Base-by-base conservation (phyloP, 192 early-diverging fungal species). In the Coemansia umbellata region DNA sequence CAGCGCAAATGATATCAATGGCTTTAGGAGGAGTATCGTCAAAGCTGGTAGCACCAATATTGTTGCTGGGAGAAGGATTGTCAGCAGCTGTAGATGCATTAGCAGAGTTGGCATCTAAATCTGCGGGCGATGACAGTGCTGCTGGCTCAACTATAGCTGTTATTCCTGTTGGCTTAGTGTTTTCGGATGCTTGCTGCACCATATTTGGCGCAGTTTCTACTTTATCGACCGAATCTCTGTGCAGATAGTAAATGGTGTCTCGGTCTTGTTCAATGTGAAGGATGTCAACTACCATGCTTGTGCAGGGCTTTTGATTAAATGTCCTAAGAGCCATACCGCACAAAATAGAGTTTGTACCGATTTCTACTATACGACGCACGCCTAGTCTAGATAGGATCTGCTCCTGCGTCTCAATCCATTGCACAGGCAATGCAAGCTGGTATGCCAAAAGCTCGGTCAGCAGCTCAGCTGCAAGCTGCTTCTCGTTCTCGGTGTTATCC, bases 401-500 rank as follows among this genome's bases (percentile, higher is more conserved):
- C 55, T 93, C 90, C 70, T 93, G 93, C 17, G 95, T 93, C 53
- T 91, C 86, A 50, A 95, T 95, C 95, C 95, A 97, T 63, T 91
- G 84, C 19, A 97, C 95, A 23, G 95, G 87, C 28, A 82, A 86
- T 11, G 95, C 93, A 63, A 95, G 89, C 78, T 97, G 95, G 69
- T 94, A 91, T 9, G 95, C 87, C 17, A 97, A 69, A 39, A 95
- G 69, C 75, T 97, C 93, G 55, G 93, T 84, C 39, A 97, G 66
- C 31, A 97, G 71, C 5, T 64, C 79, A 69, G 85, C 84, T 37
- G 87, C 90, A 24, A 93, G 80, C 21, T 83, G 78, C 55, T 87
- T 84, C 58, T 89, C 82, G 33, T 82, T 82, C 40, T 62, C 78
- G 13, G 88, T 66, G 8, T 45, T 31, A 1, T 49, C 35, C 23